Conservation (phyloP, 345 rosid genomes). For the Atalantia buxifolia region DNA sequence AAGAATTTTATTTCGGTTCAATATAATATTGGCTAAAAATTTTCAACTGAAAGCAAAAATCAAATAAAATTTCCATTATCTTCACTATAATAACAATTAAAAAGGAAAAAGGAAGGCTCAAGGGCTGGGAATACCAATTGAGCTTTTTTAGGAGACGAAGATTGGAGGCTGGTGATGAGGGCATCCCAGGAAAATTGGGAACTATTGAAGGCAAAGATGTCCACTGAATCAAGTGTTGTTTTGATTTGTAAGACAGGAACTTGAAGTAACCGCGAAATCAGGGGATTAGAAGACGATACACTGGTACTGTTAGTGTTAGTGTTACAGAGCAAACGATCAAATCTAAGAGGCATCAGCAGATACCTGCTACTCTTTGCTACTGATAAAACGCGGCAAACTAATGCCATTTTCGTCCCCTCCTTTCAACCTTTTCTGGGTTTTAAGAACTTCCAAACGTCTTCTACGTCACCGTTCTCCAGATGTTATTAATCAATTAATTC, state of each 20-base stretch:
- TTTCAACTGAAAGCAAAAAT: not conserved
- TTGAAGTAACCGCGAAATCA: constrained; percentile 22
- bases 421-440: not conserved
- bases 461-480: too few species aligned
- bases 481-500: too few species aligned
- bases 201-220: constrained; percentile 3
- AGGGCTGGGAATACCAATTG: constrained; percentile 12
- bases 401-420: not conserved
- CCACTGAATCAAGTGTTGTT: constrained; percentile 19
- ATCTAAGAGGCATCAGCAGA: not conserved
- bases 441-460: too few species aligned
- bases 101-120: not conserved
- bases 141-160: constrained; percentile 32
- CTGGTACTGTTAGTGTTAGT: not conserved
- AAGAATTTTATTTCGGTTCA: too few species aligned
- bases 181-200: constrained; percentile 22
- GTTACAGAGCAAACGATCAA: constrained; percentile 3
- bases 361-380: not conserved
- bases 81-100: not conserved
- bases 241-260: constrained; percentile 18
- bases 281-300: constrained; percentile 14
- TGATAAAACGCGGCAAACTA: constrained; percentile 8
- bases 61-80: not conserved
- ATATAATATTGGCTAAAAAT: too few species aligned
- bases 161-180: constrained; percentile 21